Conservation (phyloP, 345 rosid species). For the Gossypium mustelinum region DNA sequence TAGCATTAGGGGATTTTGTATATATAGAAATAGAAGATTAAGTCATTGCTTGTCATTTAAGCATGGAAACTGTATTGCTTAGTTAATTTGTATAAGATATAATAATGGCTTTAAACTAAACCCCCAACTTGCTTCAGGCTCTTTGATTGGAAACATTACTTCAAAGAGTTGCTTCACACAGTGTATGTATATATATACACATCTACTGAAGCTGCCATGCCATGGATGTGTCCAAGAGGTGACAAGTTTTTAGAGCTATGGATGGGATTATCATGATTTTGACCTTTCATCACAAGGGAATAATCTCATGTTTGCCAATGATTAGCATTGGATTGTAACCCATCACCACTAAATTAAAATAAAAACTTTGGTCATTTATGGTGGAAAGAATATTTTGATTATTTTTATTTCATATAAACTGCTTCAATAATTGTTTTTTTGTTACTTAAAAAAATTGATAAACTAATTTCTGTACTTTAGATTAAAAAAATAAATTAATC, state of each 20-base stretch:
- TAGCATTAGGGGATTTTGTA: conserved; percentile 12
- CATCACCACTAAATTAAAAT: background rate
- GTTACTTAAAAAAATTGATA: too few species aligned
- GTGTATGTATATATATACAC: background rate
- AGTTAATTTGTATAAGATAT: conserved; percentile 13
- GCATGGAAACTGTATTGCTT: conserved; percentile 15
- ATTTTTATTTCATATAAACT: too few species aligned
- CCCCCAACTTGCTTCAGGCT: conserved; percentile 12
- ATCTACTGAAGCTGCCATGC: background rate
- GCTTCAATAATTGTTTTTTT: too few species aligned
- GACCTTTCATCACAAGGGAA: conserved; percentile 5
- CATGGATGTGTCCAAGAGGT: too few species aligned
- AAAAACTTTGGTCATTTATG: background rate
- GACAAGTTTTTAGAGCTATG: too few species aligned
- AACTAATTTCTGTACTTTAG: too few species aligned
- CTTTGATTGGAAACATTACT: conserved; percentile 16
- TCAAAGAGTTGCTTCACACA: conserved; percentile 1
- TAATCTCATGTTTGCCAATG: conserved; percentile 8
- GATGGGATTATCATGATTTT: background rate
- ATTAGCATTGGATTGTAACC: conserved; percentile 14
- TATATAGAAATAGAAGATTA: background rate
- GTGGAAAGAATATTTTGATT: too few species aligned
- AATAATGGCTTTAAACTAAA: conserved; percentile 10
- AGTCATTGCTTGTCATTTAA: conserved; percentile 35
- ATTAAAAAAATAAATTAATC: too few species aligned